Conservation (phyloP, 257 asterid species). For the Scutellaria galericulata region DNA sequence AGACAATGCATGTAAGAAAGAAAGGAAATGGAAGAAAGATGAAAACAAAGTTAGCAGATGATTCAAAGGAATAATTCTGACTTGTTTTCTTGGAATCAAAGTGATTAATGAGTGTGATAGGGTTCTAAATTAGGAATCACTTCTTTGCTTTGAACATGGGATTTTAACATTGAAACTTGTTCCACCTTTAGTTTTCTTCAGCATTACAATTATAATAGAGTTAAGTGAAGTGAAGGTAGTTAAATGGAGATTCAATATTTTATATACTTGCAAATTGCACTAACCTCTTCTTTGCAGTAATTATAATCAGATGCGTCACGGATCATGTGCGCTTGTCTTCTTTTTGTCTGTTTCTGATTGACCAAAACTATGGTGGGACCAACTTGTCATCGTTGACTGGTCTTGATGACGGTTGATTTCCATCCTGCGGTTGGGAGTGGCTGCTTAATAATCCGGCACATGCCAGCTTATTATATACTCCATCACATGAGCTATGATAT, state of each 20-base stretch:
- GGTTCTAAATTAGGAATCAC: slow-evolving; percentile 37
- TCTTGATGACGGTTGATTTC: background rate
- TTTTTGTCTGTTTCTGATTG: slow-evolving; percentile 38
- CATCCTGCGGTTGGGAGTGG: slow-evolving; percentile 37
- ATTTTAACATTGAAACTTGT: slow-evolving; percentile 26
- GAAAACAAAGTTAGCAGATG: slow-evolving; percentile 24
- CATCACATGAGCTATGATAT: no score
- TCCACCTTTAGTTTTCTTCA: background rate
- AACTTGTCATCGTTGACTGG: slow-evolving; percentile 6
- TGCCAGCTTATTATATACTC: background rate
- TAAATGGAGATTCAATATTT: background rate
- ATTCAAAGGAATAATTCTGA: background rate
- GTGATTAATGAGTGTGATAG: background rate
- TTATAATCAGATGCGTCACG: background rate
- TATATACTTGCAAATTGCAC: background rate
- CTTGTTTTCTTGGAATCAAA: slow-evolving; percentile 17
- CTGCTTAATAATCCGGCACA: background rate
- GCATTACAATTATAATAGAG: slow-evolving; percentile 4
- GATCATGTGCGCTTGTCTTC: slow-evolving; percentile 47
- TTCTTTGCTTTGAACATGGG: slow-evolving; percentile 62
- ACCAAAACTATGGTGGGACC: slow-evolving; percentile 27
- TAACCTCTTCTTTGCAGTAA: background rate
- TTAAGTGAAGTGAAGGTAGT: background rate
- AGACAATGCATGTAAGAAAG: background rate
- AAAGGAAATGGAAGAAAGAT: background rate